Evolutionary conservation across 352 stramenopile species (phyloP), one percentile per base, ranked within the genome.

Genomic region (Phytophthora niederhauseri): DNA sequence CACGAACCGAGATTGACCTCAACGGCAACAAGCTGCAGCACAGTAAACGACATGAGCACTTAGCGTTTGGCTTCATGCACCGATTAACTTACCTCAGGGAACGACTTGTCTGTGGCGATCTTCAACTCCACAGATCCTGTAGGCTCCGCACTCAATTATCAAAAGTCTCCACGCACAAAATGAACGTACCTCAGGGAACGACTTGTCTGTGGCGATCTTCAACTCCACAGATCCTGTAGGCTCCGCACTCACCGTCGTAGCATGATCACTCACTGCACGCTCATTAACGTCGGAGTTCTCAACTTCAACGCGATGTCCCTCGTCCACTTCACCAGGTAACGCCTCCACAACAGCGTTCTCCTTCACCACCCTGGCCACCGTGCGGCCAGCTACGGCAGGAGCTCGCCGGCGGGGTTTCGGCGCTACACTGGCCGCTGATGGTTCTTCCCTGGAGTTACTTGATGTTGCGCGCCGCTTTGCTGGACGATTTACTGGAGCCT

Each of bases 161-260:
- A 26, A 26, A 26, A 26, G 24, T 3, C 24, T 26, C 24, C 4
- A 26, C 22, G 3, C 22, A 26, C 24, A 26, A 26, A 26, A 26
- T n/a, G 24, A 26, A 26, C 24, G 30, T 64, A 86, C 78, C 67
- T 71, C 43, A n/a, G 75, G 73, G 52, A 73, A 81, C 9, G 48
- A 65, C 2, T 73, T 57, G 22, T 86, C 61, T 7, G 70, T 74
- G 6, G 24, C 66, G 19, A 84, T 66, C 38, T 72, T 70, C 4
- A 86, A 46, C 19, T 53, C 66, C 17, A 78, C 50, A 30, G 20
- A 15, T 15, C 48, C 24, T 15, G 55, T 41, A n/a, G 17, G 8
- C 11, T 60, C 28, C 7, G 15, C 20, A 2, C 26, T 48, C 1
- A 19, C 34, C 45, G 11, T 22, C 49, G 36, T 9, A 22, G 17